Evolutionary conservation across 345 rosid species (phyloP).

Genomic region (Eutrema japonicum): DNA sequence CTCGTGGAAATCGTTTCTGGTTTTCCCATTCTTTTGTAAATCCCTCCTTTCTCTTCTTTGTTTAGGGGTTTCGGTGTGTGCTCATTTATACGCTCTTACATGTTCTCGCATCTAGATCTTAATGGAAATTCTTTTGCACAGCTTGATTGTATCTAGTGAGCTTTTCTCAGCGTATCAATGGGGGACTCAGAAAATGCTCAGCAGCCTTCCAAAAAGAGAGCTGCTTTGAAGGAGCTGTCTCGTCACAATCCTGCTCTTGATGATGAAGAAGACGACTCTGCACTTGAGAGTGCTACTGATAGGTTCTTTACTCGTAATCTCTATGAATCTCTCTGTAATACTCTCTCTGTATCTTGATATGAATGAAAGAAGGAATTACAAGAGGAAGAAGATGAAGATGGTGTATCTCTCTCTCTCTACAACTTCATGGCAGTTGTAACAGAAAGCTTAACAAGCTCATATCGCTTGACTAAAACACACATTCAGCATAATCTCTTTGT

Average conservation of each 20-base stretch:
- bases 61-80: background rate
- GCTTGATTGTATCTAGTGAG: background rate
- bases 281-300: constrained; percentile 49
- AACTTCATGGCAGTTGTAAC: no score
- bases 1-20: background rate
- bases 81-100: background rate
- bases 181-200: constrained; percentile 73
- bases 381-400: no score
- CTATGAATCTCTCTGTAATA: no score
- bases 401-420: no score
- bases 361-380: no score
- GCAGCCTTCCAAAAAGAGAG: constrained; percentile 85
- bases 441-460: no score
- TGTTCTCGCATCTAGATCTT: background rate
- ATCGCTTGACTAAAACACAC: no score
- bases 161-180: constrained; percentile 47
- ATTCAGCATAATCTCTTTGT: no score
- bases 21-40: no score
- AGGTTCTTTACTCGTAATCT: no score
- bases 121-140: background rate
- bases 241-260: constrained; percentile 88
- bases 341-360: no score
- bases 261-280: constrained; percentile 73
- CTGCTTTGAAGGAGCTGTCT: constrained; percentile 82
- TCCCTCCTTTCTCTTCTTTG: no score